Evolutionary conservation across 2,329 filamentous ascomycete species (phyloP).

Genomic region (Diaporthe amygdali): DNA sequence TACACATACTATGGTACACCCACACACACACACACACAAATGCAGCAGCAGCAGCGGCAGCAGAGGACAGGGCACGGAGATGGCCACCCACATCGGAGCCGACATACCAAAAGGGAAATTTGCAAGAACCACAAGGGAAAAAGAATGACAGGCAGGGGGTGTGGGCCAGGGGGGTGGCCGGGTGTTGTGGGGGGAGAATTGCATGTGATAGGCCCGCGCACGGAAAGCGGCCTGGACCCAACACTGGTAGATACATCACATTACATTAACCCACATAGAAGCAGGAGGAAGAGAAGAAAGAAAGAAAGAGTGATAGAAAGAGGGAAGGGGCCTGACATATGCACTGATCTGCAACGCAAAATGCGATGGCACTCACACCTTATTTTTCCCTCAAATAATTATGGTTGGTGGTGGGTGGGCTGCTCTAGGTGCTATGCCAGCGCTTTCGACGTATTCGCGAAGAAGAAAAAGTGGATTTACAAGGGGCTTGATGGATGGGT

Average conservation of each 20-base stretch:
- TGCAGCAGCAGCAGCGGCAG: neutral
- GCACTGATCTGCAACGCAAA: conserved; percentile 11
- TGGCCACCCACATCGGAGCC: conserved; percentile 5
- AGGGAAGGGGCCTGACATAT: neutral
- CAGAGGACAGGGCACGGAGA: conserved; percentile 4
- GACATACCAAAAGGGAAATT: neutral
- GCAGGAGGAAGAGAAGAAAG: neutral
- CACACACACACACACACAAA: neutral
- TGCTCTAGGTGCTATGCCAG: too few species aligned
- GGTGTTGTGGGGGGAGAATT: too few species aligned
- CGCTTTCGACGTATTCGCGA: neutral
- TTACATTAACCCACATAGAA: neutral
- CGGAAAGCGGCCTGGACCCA: neutral
- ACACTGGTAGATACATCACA: neutral
- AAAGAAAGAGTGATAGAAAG: neutral
- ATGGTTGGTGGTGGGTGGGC: too few species aligned
- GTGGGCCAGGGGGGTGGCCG: too few species aligned
- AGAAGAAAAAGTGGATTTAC: neutral
- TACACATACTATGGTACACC: neutral
- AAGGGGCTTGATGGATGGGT: neutral
- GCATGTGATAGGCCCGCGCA: conserved; percentile 1
- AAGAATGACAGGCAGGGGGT: neutral
- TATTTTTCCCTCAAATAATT: too few species aligned
- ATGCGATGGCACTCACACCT: conserved; percentile 6
- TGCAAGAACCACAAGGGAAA: too few species aligned